Evolutionary conservation across 1,139 yeast genomes (phyloP), one percentile per base, ranked within the genome.

Genomic region (Arxiozyma slooffiae): DNA sequence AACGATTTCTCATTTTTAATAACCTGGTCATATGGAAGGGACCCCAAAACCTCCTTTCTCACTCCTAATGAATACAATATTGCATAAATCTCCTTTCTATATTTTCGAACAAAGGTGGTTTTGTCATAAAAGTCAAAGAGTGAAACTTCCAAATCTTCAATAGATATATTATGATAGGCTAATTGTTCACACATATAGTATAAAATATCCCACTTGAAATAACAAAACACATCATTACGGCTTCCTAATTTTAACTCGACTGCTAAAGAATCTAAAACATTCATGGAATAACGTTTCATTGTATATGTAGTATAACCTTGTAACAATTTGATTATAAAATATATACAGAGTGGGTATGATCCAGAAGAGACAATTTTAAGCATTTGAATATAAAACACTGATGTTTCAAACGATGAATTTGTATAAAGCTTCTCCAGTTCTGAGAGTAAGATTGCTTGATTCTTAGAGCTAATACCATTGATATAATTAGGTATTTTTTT

Each of bases 391-490:
- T 17, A 20, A 30, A 42, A 42, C 9, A 42, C 38, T 7, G 39
- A 42, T 11, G 16, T 42, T 30, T 42, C 45, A 30, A 42, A 42
- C 5, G 18, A 20, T 5, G 26, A 4, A 30, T 42, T 16, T 8
- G 61, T 57, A 46, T 55, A 59, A 3, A 60, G 23, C 11, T 46
- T 49, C 24, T 48, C 47, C 1, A 65, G n/a, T 47, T 64, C 68
- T 11, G 57, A 44, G 36, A 63, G 54, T 7, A 64, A 47, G 6
- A 64, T 62, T 6, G 30, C 46, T 50, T 62, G 67, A 38, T 65
- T 65, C 40, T 61, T 62, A 37, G 50, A 48, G 40, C 67, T 61
- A 2, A 64, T 48, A 3, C 45, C 47, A 1, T 47, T 30, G 57
- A 64, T 56, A 48, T 66, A 66, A 1, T 37, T 24, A 7, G 52